phyloP scores from a whole-genome alignment of 106 monocot species.

The Dendrobium huoshanense region DNA sequence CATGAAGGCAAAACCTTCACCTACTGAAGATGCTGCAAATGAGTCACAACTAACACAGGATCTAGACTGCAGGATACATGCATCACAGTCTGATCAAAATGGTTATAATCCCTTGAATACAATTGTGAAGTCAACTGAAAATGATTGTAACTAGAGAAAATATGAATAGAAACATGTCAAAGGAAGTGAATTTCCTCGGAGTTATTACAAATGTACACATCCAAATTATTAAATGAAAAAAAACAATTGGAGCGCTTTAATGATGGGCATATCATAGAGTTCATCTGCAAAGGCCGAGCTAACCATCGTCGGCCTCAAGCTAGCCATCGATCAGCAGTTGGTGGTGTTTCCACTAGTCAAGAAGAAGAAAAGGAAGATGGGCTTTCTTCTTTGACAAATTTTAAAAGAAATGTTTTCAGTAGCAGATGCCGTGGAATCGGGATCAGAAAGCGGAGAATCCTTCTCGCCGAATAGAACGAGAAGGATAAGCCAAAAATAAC shows the following conservation, averaged over 20 bases:
- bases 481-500: too few relatives aligned
- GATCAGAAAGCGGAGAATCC: too few relatives aligned
- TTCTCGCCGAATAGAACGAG: too few relatives aligned
- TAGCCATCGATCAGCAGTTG: constrained; percentile 48
- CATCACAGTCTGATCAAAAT: constrained; percentile 29
- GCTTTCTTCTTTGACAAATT: too few relatives aligned
- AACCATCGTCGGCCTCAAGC: constrained; percentile 89
- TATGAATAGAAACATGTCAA: constrained; percentile 98
- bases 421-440: background rate
- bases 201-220: constrained; percentile 97
- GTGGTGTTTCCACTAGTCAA: constrained; percentile 38
- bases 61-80: constrained; percentile 21
- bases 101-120: constrained; percentile 15
- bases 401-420: constrained; percentile 42
- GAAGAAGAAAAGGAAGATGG: constrained; percentile 50
- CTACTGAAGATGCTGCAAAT: constrained; percentile 17
- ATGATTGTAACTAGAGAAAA: constrained; percentile 97
- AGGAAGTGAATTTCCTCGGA: constrained; percentile 90
- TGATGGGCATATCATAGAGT: constrained; percentile 89
- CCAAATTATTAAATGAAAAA: constrained; percentile 90
- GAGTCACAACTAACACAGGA: constrained; percentile 27
- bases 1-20: too few relatives aligned
- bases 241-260: constrained; percentile 85
- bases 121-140: constrained; percentile 58
- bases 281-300: constrained; percentile 30